Evolutionary conservation across 2,329 filamentous ascomycete genomes (phyloP).

Genomic region (Falciphora oryzae): DNA sequence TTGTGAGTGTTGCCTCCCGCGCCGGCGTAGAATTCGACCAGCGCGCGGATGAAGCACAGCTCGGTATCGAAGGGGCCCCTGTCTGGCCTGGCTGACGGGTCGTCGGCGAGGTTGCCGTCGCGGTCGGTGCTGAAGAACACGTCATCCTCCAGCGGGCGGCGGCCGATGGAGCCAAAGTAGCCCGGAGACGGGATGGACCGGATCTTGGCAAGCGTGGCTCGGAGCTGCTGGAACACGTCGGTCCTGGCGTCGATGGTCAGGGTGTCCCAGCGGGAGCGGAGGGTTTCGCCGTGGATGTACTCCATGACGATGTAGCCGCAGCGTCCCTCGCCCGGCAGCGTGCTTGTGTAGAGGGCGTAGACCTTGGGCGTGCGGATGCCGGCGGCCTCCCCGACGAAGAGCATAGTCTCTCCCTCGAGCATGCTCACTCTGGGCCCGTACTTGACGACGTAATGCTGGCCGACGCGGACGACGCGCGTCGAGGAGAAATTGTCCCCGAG

Average conservation of each 20-base stretch:
- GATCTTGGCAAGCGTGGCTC: conserved; percentile 11
- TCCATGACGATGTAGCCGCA: conserved; percentile 13
- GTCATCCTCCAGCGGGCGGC: conserved; percentile 6
- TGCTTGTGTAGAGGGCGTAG: conserved; percentile 16
- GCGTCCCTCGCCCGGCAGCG: no score
- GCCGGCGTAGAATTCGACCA: conserved; percentile 1
- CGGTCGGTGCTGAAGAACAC: conserved; percentile 3
- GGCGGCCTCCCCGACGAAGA: background rate
- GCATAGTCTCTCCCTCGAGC: background rate
- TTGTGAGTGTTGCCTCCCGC: conserved; percentile 1
- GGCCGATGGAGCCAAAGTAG: conserved; percentile 10
- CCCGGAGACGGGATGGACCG: conserved; percentile 11
- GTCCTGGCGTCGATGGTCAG: conserved; percentile 11
- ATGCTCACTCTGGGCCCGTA: background rate
- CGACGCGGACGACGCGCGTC: no score
- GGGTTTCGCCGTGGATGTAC: conserved; percentile 11
- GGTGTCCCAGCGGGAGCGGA: conserved; percentile 10
- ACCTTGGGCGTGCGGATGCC: conserved; percentile 7
- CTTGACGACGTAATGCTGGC: background rate
- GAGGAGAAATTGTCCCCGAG: no score
- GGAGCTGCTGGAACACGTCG: conserved; percentile 10
- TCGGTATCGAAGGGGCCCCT: conserved; percentile 5
- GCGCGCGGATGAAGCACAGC: conserved; percentile 4
- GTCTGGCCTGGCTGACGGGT: background rate
- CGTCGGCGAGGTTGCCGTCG: background rate